phyloP scores from a whole-genome alignment of 225 moss, liverwort and hornwort species.

The Ulota crispa region DNA sequence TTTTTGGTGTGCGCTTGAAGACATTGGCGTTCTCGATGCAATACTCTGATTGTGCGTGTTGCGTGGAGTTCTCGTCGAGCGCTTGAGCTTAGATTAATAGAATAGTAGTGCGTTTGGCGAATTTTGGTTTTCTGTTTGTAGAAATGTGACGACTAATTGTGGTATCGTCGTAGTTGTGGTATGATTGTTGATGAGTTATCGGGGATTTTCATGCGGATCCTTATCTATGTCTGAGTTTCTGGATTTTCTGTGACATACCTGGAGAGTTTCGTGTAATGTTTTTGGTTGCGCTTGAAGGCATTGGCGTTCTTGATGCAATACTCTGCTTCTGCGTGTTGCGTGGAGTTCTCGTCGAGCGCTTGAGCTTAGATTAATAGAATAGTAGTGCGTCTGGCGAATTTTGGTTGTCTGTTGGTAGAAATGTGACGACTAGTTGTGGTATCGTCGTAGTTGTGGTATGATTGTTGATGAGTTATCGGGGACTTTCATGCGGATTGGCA shows the following conservation, averaged over 20 bases:
- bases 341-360: not conserved
- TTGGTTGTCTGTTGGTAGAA: not conserved
- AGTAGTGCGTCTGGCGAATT: not conserved
- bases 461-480: not conserved
- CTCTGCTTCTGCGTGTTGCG: not conserved
- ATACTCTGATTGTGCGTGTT: not conserved
- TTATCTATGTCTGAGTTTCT: too few species aligned
- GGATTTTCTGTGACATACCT: too few species aligned
- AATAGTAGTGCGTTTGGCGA: not conserved
- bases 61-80: not conserved
- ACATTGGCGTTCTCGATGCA: not conserved
- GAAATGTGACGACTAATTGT: not conserved
- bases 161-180: not conserved
- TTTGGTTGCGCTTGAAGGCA: not conserved
- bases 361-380: not conserved
- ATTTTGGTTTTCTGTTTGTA: not conserved
- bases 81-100: not conserved
- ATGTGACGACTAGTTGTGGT: not conserved
- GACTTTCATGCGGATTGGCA: not conserved
- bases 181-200: not conserved
- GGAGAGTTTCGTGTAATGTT: too few species aligned
- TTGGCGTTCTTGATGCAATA: not conserved
- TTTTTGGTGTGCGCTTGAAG: too few species aligned
- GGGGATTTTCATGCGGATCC: not conserved
- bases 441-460: not conserved